Evolutionary conservation across 108 stramenopile species (phyloP), one percentile per base, ranked within the genome.

Genomic region (Cyclotella kingstonii): DNA sequence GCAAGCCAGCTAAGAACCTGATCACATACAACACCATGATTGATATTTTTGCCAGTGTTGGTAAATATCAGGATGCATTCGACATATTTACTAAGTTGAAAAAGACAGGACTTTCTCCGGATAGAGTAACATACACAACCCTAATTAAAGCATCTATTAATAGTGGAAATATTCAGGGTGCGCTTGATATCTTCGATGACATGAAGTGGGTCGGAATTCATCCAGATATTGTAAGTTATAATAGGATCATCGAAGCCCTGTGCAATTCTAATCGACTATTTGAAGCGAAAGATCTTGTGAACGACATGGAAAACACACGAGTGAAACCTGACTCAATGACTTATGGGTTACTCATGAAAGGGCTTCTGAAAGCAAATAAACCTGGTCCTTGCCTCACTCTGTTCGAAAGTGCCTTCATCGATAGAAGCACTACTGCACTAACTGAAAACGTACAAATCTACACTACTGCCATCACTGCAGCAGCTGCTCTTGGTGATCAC

Each of bases 401-500:
- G 23, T 94, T 94, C 62, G 93, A 94, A 54, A 79, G 84, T 15
- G 93, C 93, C 7, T 85, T 78, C 53, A 28, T 79, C 15, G 84
- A 87, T 36, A 43, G 47, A 9, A 60, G 80, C 19, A 89, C 90
- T 12, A 70, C 81, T 12, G 84, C 73, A n/a, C 43, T 90, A 35
- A 86, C 83, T 2, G 85, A 87, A 63, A 89, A 85, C 35, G 85
- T 89, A 0, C 72, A 84, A 40, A 76, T 94, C n/a, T 94, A 90
- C 77, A 94, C 93, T 27, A 87, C 89, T 14, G 93, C 93, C 11
- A 87, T 94, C 33, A 75, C 87, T 4, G 89, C 93, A 1, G 89
- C 93, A 15, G 80, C 89, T 7, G 69, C 80, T 8, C 55, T 90
- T 21, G 81, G 84, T 0, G 80, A 90, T 48, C 76, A 83, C 52